Percentiles rank a stretch among this genome's conserved stretches.
These are phyloP conservation scores for Aethionema arabicum DNA, from an alignment of 345 rosid genomes.

Conservation along the genomic window DNA sequence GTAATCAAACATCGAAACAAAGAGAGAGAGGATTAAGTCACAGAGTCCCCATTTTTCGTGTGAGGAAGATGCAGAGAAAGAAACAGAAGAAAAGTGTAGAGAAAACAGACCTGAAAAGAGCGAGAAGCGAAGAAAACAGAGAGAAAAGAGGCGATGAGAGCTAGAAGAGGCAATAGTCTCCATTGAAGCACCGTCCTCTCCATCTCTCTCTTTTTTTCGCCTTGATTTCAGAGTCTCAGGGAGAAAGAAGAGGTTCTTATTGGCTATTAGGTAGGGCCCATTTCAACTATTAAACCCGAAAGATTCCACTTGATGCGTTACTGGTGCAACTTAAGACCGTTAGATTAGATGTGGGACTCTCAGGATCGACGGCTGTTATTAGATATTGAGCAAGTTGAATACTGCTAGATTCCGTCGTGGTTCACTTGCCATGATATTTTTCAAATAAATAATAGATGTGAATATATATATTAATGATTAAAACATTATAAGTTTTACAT, in stretches of 20 bases:
- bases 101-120: conserved; percentile 45
- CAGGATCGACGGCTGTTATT: conserved; percentile 21
- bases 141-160: conserved; percentile 48
- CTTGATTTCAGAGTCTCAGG: conserved; percentile 9
- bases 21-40: conserved; percentile 1
- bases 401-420: conserved; percentile 28
- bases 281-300: neutral
- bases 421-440: neutral
- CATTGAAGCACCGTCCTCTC: conserved; percentile 45
- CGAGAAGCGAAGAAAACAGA: conserved; percentile 44
- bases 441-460: no score
- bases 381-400: conserved; percentile 19
- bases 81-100: neutral
- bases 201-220: conserved; percentile 2
- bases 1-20: conserved; percentile 17
- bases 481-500: no score
- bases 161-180: conserved; percentile 58
- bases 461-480: no score
- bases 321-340: conserved; percentile 15
- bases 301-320: conserved; percentile 26
- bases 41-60: conserved; percentile 22
- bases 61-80: conserved; percentile 11
- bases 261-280: conserved; percentile 26
- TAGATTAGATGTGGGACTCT: conserved; percentile 4
- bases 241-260: conserved; percentile 17